Conservation (phyloP, 169 alveolate species). For the Cryptosporidium parvum region DNA sequence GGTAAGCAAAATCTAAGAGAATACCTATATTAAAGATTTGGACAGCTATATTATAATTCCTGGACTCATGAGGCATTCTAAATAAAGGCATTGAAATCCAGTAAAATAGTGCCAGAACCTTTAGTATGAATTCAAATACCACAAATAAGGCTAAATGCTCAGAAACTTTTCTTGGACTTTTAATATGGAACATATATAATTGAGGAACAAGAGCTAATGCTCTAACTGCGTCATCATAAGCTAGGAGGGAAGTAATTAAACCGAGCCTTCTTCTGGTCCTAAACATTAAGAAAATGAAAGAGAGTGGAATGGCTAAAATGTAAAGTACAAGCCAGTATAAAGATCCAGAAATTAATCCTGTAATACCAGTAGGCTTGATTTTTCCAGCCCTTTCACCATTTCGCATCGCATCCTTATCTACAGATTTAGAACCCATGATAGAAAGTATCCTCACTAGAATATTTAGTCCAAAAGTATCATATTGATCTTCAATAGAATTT, state of each 20-base stretch:
- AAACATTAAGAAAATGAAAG: constrained; percentile 45
- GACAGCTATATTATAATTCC: constrained; percentile 78
- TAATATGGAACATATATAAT: constrained; percentile 80
- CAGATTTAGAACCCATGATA: constrained; percentile 64
- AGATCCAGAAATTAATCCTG: constrained; percentile 30
- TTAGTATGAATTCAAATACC: constrained; percentile 77
- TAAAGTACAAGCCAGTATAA: constrained; percentile 59
- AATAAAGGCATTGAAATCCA: constrained; percentile 78
- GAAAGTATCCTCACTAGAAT: constrained; percentile 57
- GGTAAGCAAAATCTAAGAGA: constrained; percentile 78
- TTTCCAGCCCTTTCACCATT: constrained; percentile 74
- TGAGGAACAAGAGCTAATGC: constrained; percentile 83
- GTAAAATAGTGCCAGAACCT: constrained; percentile 78
- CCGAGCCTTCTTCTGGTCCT: constrained; percentile 68
- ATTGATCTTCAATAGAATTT: constrained; percentile 77
- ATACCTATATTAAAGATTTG: constrained; percentile 79
- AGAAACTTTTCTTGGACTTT: constrained; percentile 79
- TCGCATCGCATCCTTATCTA: constrained; percentile 57
- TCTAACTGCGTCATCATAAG: constrained; percentile 79
- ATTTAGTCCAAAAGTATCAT: constrained; percentile 80
- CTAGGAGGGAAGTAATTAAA: constrained; percentile 52
- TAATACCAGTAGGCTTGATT: constrained; percentile 48
- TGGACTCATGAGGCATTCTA: constrained; percentile 70
- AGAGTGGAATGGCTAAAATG: constrained; percentile 59
- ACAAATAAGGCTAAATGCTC: constrained; percentile 79